Conservation (phyloP, 2,329 filamentous ascomycete genomes). For the Phoma sp. region DNA sequence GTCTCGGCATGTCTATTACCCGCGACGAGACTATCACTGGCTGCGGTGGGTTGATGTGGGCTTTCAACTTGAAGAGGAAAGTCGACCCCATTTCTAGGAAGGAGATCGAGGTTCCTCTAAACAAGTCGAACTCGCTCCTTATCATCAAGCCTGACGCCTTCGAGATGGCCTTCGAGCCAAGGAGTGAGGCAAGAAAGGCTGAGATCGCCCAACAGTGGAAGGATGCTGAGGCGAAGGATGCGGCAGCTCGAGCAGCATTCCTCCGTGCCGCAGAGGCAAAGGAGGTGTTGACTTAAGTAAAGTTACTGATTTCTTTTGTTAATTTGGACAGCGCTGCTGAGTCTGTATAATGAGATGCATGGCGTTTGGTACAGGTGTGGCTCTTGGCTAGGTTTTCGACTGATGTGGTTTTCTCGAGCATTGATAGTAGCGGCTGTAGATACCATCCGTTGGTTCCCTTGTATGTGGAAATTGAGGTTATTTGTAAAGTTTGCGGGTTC, state of each 20-base stretch:
- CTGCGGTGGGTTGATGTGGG: slow-evolving; percentile 59
- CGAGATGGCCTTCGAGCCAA: slow-evolving; percentile 62
- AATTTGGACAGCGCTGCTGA: background rate
- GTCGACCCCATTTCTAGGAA: slow-evolving; percentile 51
- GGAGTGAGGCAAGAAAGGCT: slow-evolving; percentile 51
- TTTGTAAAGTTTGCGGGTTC: no score
- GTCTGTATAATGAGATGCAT: slow-evolving; percentile 2
- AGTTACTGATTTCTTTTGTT: background rate
- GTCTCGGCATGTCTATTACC: slow-evolving; percentile 68
- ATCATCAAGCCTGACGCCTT: slow-evolving; percentile 66
- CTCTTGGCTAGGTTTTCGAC: background rate
- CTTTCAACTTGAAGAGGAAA: slow-evolving; percentile 59
- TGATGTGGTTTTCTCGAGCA: background rate
- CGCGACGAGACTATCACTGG: slow-evolving; percentile 63
- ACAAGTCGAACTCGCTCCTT: slow-evolving; percentile 64
- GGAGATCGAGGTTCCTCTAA: slow-evolving; percentile 53
- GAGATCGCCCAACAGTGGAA: slow-evolving; percentile 44
- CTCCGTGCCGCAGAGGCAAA: slow-evolving; percentile 31
- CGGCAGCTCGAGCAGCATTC: slow-evolving; percentile 47
- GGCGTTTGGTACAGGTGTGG: slow-evolving; percentile 4
- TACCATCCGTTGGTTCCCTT: background rate
- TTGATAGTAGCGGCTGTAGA: background rate
- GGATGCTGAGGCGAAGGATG: slow-evolving; percentile 48
- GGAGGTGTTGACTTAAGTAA: slow-evolving; percentile 4
- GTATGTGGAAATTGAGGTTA: background rate